Conservation (phyloP, 768 basidiomycete genomes). For the Chalciporus chontae region DNA sequence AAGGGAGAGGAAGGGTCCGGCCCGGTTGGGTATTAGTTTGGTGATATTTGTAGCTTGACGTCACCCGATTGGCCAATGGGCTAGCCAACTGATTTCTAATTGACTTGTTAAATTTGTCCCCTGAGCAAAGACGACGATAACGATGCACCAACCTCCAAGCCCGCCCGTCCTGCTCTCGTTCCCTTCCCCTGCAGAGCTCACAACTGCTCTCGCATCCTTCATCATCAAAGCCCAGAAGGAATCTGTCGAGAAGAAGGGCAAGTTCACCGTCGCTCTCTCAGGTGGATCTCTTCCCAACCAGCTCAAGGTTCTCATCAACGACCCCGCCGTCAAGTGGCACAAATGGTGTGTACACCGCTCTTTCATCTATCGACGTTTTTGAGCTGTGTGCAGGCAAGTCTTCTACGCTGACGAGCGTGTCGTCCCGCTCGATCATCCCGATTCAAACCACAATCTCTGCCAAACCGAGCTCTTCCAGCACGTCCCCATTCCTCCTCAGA, state of each 20-base stretch:
- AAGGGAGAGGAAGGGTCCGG: not conserved
- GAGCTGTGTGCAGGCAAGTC: slow-evolving; percentile 70
- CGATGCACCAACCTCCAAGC: slow-evolving; percentile 52
- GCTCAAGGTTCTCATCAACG: slow-evolving; percentile 65
- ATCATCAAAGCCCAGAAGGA: slow-evolving; percentile 86
- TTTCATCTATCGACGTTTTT: not conserved
- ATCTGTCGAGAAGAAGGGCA: slow-evolving; percentile 81
- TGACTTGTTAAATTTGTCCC: slow-evolving; percentile 8
- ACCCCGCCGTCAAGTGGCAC: slow-evolving; percentile 80
- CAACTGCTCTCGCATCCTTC: slow-evolving; percentile 70
- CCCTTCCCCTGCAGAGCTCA: slow-evolving; percentile 49
- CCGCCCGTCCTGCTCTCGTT: slow-evolving; percentile 76
- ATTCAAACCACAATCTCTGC: slow-evolving; percentile 88
- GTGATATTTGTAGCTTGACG: slow-evolving; percentile 27
- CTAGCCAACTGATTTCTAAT: not conserved
- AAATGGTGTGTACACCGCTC: slow-evolving; percentile 68
- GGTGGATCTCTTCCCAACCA: slow-evolving; percentile 89
- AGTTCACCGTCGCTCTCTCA: slow-evolving; percentile 90
- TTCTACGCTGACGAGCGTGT: slow-evolving; percentile 97
- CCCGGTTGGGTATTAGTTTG: slow-evolving; percentile 11
- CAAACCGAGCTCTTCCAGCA: slow-evolving; percentile 70
- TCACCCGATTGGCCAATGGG: slow-evolving; percentile 9
- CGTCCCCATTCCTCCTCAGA: slow-evolving; percentile 68
- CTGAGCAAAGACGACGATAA: slow-evolving; percentile 17
- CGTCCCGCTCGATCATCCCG: slow-evolving; percentile 88